These are phyloP conservation scores for Ceratobasidium theobromae DNA, from an alignment of 1,284 basidiomycete species.

Conservation along the genomic window DNA sequence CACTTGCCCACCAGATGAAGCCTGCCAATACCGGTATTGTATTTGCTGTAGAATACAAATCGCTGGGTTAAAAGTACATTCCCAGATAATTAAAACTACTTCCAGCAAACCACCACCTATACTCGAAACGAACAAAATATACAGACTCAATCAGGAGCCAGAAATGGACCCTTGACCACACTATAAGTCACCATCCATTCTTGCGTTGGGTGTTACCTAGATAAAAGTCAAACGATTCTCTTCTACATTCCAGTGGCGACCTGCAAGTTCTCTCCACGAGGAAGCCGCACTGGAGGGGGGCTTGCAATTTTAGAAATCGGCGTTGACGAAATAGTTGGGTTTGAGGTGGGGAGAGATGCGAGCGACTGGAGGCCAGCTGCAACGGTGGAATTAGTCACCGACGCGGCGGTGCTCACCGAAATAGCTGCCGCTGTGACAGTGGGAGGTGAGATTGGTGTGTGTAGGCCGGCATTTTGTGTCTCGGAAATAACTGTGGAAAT, in stretches of 20 bases:
- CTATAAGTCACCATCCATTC: neutral
- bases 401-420: constrained; percentile 30
- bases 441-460: constrained; percentile 9
- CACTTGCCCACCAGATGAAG: no score
- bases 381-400: constrained; percentile 31
- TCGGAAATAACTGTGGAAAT: neutral
- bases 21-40: constrained; percentile 15
- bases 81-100: constrained; percentile 18
- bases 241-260: constrained; percentile 12
- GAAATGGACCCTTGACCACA: constrained; percentile 5
- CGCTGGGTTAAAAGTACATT: constrained; percentile 2
- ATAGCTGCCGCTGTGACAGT: constrained; percentile 12
- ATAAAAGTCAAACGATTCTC: neutral
- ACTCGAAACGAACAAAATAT: constrained; percentile 17
- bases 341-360: constrained; percentile 20
- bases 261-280: constrained; percentile 17
- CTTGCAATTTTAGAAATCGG: neutral
- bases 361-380: constrained; percentile 31
- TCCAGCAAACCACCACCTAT: neutral
- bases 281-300: constrained; percentile 8
- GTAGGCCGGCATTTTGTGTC: neutral
- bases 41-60: constrained; percentile 31
- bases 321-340: constrained; percentile 12
- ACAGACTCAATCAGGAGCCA: constrained; percentile 24
- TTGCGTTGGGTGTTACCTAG: neutral